Evolutionary conservation across 495 filamentous ascomycete genomes (phyloP), one percentile per base, ranked within the genome.

Genomic region (Niebla homalea): DNA sequence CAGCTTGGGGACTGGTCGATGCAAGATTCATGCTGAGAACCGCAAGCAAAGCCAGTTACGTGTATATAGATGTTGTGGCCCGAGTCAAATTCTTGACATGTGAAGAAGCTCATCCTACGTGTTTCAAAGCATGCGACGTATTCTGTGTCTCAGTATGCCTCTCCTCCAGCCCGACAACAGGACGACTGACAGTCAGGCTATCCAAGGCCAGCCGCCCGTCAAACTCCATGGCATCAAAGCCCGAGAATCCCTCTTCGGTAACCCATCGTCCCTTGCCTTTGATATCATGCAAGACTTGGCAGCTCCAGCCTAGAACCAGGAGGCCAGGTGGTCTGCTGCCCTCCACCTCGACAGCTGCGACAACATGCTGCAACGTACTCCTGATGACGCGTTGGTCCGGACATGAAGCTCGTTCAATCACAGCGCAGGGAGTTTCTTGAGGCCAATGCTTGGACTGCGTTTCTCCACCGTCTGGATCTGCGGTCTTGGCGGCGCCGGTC

Each of bases 341-440:
- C 55, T 89, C 86, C 52, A 85, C 83, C 64, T 96, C 89, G 50
- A 98, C 81, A 1, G 92, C 92, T 44, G 78, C 71, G 36, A 73
- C 82, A 6, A 96, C 84, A 59, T 83, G 73, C 53, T 81, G 76
- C 35, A 98, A 60, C 4, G 87, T 94, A 2, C 87, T 87, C 45
- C 92, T 73, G 36, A 97, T 87, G 29, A 97, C 87, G 20, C 92
- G 71, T 70, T 97, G 93, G 62, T 98, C 92, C 0, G 87, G 81
- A 63, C 92, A 98, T 38, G 83, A 89, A 0, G 92, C 92, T n/a
- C 92, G 73, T 64, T 98, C 92, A 37, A 98, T 71, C 7, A 98
- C 89, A 1, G 89, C 89, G 60, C 90, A 96, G 0, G 89, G 89
- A 3, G 85, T 89, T 18, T 70, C 61, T 39, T 66, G 65, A 1